These are phyloP conservation scores for Viola odorata DNA, from an alignment of 345 rosid genomes.

Conservation along the genomic window DNA sequence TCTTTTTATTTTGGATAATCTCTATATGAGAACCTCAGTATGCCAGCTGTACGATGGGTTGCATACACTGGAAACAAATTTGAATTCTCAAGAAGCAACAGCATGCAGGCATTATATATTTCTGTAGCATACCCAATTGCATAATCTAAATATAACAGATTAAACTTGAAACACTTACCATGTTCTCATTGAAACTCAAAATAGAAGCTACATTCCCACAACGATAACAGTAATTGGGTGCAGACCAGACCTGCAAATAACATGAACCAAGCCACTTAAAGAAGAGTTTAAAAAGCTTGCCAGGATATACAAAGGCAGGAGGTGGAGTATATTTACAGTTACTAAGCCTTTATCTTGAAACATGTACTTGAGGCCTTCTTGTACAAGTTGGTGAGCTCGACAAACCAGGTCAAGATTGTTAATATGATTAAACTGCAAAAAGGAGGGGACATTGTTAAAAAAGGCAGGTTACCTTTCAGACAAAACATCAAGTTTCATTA, in stretches of 20 bases:
- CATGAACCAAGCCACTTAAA: slow-evolving; percentile 22
- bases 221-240: slow-evolving; percentile 97
- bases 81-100: no score
- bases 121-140: no score
- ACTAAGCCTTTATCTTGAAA: slow-evolving; percentile 99
- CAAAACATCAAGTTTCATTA: slow-evolving; percentile 20
- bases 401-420: slow-evolving; percentile 93
- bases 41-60: no score
- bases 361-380: slow-evolving; percentile 99
- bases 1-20: no score
- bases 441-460: slow-evolving; percentile 2
- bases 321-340: slow-evolving; percentile 45
- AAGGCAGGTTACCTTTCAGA: slow-evolving; percentile 1
- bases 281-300: slow-evolving; percentile 20
- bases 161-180: slow-evolving; percentile 37
- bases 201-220: slow-evolving; percentile 99
- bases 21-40: no score
- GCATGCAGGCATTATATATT: no score
- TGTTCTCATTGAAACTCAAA: slow-evolving; percentile 93
- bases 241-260: slow-evolving; percentile 90
- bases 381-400: slow-evolving; percentile 99
- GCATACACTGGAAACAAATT: no score
- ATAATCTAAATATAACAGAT: no score
- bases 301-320: slow-evolving; percentile 3
- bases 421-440: slow-evolving; percentile 82